Evolutionary conservation across 2,329 filamentous ascomycete species (phyloP).

Genomic region (Penicillium polonicum): DNA sequence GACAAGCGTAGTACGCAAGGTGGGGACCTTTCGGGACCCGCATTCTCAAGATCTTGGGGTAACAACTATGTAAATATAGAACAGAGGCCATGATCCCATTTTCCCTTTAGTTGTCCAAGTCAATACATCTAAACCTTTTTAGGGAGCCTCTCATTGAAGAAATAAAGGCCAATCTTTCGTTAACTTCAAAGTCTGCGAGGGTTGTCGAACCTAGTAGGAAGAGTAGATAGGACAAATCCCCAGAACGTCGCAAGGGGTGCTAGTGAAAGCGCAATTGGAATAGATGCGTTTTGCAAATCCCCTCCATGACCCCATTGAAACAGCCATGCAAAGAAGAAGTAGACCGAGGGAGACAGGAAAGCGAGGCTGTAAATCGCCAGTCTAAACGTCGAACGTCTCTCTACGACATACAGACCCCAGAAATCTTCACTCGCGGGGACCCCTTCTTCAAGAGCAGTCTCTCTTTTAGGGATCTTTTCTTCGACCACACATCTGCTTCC

Average conservation of each 20-base stretch:
- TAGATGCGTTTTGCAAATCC: neutral
- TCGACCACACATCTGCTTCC: neutral
- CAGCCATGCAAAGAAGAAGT: constrained; percentile 1
- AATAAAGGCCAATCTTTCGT: too few species aligned
- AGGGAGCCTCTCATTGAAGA: too few species aligned
- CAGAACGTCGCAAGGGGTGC: too few species aligned
- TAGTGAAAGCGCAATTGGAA: neutral
- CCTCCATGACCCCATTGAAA: neutral
- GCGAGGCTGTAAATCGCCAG: neutral
- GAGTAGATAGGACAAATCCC: too few species aligned
- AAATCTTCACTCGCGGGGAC: neutral
- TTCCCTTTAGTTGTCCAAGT: too few species aligned
- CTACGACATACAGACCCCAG: neutral
- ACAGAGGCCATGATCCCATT: neutral
- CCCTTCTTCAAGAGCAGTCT: neutral
- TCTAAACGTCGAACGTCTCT: neutral
- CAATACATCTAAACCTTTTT: too few species aligned
- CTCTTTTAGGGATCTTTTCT: neutral
- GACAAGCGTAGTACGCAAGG: neutral
- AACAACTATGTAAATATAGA: neutral
- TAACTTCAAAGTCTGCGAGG: neutral
- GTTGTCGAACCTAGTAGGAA: neutral
- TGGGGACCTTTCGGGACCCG: neutral
- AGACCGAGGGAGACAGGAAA: neutral
- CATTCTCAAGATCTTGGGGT: neutral